Evolutionary conservation across 108 stramenopile species (phyloP), one percentile per base, ranked within the genome.

Genomic region (Nitzschia palea): DNA sequence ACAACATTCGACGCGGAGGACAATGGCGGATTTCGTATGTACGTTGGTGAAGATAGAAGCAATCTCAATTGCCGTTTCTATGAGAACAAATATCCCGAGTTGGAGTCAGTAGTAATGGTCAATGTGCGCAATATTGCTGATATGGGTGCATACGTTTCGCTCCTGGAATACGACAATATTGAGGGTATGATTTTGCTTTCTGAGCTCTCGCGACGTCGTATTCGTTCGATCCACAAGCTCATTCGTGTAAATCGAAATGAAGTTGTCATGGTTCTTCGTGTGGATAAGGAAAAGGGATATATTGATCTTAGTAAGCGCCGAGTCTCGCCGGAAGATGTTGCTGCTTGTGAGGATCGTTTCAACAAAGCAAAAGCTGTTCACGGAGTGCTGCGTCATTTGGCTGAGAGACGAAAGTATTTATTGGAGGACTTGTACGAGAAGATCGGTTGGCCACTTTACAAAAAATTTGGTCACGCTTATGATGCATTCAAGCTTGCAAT

Each of bases 241-340:
- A 98, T 99, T 68, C 93, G 99, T 14, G 98, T 98, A 29, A 94
- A 95, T 55, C 79, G 96, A 25, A 97, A 95, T 68, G 99, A 99
- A 76, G 97, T 98, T n/a, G 98, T 95, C 62, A 98, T 98, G 97
- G 99, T 99, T 18, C 74, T 98, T 44, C 91, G 99, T 68, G 99
- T 99, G 12, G 98, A 99, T 74, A 94, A 96, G 76, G 97, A 99
- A 55, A 98, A 98, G 90, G 99, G 99, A 27, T 99, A 99, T 82
- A 99, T 99, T 68, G 99, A 99, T 85, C 73, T 99, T 36, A 89
- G 86, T 44, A 99, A 99, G 70, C 93, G 98, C 31, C 95, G 97
- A 65, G 99, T 99, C 1, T 84, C 85, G 44, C 95, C 97, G 0
- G 99, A 99, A 76, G 99, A 99, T 64, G 90, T 97, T 5, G 95